Percentiles rank a stretch among this genome's conserved stretches.
phyloP scores from a whole-genome alignment of 2,329 filamentous ascomycete genomes.

The Cercospora sp. region DNA sequence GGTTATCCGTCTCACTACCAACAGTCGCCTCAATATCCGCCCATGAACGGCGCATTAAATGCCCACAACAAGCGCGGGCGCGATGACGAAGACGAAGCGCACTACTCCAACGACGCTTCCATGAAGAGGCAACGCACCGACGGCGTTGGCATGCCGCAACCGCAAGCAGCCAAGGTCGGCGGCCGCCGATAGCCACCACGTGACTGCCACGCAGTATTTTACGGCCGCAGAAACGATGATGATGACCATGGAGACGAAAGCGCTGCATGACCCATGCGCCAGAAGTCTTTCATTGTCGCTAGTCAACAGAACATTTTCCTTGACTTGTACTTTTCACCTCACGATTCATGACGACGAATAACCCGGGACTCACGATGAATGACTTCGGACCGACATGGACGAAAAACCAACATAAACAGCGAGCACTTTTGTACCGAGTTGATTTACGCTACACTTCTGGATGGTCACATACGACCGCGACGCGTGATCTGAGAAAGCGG shows the following conservation, averaged over 20 bases:
- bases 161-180: conserved; percentile 37
- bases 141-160: conserved; percentile 29
- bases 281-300: conserved; percentile 21
- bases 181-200: conserved; percentile 29
- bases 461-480: conserved; percentile 3
- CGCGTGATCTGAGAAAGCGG: not conserved
- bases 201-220: conserved; percentile 16
- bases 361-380: conserved; percentile 28
- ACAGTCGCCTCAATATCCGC: conserved; percentile 53
- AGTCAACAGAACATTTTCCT: conserved; percentile 18
- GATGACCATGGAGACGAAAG: conserved; percentile 18
- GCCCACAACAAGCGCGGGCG: conserved; percentile 61
- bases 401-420: conserved; percentile 27
- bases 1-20: conserved; percentile 70
- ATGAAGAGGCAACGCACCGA: conserved; percentile 77
- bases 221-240: conserved; percentile 19
- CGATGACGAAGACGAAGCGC: conserved; percentile 63
- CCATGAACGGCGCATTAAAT: conserved; percentile 62
- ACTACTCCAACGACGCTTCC: conserved; percentile 60
- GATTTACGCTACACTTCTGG: conserved; percentile 18
- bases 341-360: conserved; percentile 39
- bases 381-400: conserved; percentile 26
- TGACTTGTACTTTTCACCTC: conserved; percentile 25
- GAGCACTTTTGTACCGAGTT: conserved; percentile 17
- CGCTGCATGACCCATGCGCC: conserved; percentile 20